phyloP scores from a whole-genome alignment of 2,329 filamentous ascomycete species.

The Fusarium compactum region DNA sequence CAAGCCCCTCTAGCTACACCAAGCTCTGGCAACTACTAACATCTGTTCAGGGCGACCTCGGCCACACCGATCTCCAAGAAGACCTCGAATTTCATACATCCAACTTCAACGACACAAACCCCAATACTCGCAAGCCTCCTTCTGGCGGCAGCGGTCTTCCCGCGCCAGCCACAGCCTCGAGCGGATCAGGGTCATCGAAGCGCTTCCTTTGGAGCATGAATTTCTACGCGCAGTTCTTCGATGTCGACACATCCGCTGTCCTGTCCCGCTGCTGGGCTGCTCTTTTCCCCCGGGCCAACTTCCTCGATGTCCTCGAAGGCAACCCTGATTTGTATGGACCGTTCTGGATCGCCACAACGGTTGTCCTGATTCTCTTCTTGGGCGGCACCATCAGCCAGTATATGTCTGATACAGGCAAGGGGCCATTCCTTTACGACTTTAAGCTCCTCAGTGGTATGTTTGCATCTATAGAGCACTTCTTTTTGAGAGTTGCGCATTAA shows the following conservation, averaged over 20 bases:
- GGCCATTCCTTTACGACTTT: constrained; percentile 92
- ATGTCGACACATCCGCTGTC: constrained; percentile 94
- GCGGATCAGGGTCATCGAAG: constrained; percentile 68
- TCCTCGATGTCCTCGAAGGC: constrained; percentile 95
- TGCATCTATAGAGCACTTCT: neutral
- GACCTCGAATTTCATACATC: constrained; percentile 99
- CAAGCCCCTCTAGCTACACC: constrained; percentile 29
- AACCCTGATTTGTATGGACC: constrained; percentile 97
- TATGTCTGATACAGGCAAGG: constrained; percentile 74
- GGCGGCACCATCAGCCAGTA: constrained; percentile 96
- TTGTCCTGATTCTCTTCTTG: constrained; percentile 93
- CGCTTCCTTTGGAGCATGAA: constrained; percentile 91
- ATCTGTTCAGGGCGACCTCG: constrained; percentile 83
- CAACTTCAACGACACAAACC: constrained; percentile 75
- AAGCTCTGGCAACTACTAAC: constrained; percentile 30
- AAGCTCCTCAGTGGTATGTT: constrained; percentile 80
- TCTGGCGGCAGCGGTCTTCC: constrained; percentile 64
- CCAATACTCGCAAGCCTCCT: constrained; percentile 62
- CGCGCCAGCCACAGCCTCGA: constrained; percentile 65
- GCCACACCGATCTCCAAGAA: constrained; percentile 97
- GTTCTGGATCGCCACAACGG: constrained; percentile 98
- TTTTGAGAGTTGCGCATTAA: constrained; percentile 16
- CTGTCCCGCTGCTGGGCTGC: constrained; percentile 87
- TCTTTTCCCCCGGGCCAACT: constrained; percentile 92
- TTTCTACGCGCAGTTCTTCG: constrained; percentile 98